phyloP scores from a whole-genome alignment of 1,284 basidiomycete species.

The Cutaneotrichosporon cutaneum region DNA sequence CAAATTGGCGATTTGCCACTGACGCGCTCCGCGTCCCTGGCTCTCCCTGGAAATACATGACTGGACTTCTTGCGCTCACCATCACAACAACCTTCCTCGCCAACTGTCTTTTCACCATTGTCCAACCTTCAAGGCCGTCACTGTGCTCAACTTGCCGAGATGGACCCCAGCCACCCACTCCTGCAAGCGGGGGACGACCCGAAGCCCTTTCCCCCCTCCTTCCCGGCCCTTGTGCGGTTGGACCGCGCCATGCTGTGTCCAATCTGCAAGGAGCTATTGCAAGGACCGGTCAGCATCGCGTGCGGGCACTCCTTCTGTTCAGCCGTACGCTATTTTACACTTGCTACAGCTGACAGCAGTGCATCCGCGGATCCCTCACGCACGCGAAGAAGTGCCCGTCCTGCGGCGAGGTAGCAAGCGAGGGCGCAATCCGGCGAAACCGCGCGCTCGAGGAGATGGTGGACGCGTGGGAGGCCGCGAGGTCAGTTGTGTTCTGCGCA shows the following conservation, averaged over 20 bases:
- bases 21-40: background rate
- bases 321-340: slow-evolving; percentile 24
- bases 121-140: too few species aligned
- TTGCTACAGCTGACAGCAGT: slow-evolving; percentile 26
- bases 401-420: slow-evolving; percentile 39
- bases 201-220: slow-evolving; percentile 36
- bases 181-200: slow-evolving; percentile 35
- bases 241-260: slow-evolving; percentile 43
- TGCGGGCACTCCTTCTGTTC: slow-evolving; percentile 54
- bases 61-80: background rate
- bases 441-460: slow-evolving; percentile 49
- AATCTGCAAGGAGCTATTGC: slow-evolving; percentile 48
- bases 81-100: slow-evolving; percentile 1
- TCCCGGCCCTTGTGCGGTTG: slow-evolving; percentile 37
- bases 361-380: slow-evolving; percentile 44
- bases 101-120: background rate
- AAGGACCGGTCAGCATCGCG: slow-evolving; percentile 43
- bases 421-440: slow-evolving; percentile 45
- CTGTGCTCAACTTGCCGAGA: too few species aligned
- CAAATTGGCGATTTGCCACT: slow-evolving; percentile 4
- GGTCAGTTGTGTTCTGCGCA: slow-evolving; percentile 25
- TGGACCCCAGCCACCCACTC: slow-evolving; percentile 45
- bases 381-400: slow-evolving; percentile 37
- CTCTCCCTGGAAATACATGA: background rate
- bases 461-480: slow-evolving; percentile 48